Evolutionary conservation across 371 early-diverging fungal species (phyloP).

Genomic region (Apophysomyces elegans): DNA sequence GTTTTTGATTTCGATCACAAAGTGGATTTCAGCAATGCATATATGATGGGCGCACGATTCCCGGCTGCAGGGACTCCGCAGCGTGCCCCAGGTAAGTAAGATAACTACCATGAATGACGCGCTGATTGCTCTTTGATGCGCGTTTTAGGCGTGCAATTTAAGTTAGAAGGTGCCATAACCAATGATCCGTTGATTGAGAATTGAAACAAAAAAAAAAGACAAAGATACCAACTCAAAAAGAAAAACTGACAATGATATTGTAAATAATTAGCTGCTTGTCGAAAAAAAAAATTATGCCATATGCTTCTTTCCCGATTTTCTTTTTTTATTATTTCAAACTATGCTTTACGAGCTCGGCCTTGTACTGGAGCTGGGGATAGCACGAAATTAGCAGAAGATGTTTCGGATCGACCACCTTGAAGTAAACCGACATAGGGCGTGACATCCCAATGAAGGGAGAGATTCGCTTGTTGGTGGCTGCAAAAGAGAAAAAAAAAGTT

Average conservation of each 20-base stretch:
- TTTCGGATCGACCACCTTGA: slow-evolving; percentile 52
- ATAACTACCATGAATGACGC: background rate
- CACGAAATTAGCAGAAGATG: slow-evolving; percentile 16
- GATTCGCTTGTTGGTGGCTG: slow-evolving; percentile 63
- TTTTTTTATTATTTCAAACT: background rate
- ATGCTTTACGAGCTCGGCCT: background rate
- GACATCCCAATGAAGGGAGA: slow-evolving; percentile 87
- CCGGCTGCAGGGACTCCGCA: slow-evolving; percentile 30
- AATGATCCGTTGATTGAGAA: slow-evolving; percentile 12
- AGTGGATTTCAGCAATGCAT: slow-evolving; percentile 32
- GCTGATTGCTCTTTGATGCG: background rate
- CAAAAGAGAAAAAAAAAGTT: background rate
- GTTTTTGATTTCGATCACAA: slow-evolving; percentile 40
- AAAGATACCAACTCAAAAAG: background rate
- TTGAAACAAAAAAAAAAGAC: background rate
- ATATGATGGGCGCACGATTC: slow-evolving; percentile 28
- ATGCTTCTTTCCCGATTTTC: background rate
- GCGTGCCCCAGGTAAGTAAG: slow-evolving; percentile 26
- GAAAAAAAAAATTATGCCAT: background rate
- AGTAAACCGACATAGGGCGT: slow-evolving; percentile 88
- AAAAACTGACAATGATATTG: background rate
- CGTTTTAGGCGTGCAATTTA: slow-evolving; percentile 15
- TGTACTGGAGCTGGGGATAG: slow-evolving; percentile 19
- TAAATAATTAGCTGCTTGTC: background rate
- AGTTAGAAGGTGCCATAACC: slow-evolving; percentile 14